Conservation (phyloP, 805 yeast species). For the Yarrowia sp. region DNA sequence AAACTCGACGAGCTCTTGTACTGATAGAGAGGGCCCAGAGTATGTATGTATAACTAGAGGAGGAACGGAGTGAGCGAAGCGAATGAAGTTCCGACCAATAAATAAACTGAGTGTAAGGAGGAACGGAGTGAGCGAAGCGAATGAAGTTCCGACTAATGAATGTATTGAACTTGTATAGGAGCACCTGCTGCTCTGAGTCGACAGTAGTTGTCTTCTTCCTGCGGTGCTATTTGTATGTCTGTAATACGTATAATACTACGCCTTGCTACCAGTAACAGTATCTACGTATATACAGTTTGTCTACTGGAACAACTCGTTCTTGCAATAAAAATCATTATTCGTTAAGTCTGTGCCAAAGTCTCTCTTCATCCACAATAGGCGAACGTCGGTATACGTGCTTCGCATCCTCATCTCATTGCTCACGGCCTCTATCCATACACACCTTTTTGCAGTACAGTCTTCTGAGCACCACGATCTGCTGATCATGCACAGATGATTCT, state of each 20-base stretch:
- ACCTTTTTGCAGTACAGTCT: slow-evolving; percentile 29
- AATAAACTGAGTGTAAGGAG: not conserved
- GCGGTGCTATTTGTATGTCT: too few species aligned
- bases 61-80: not conserved
- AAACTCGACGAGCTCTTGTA: slow-evolving; percentile 35
- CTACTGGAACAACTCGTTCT: too few species aligned
- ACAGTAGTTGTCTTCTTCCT: too few species aligned
- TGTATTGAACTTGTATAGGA: not conserved
- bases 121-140: not conserved
- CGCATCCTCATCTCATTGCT: too few species aligned
- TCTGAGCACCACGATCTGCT: slow-evolving; percentile 29
- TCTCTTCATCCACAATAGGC: too few species aligned
- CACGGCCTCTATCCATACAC: not conserved
- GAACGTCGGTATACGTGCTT: too few species aligned
- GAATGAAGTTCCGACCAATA: not conserved
- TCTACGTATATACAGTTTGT: too few species aligned
- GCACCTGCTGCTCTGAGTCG: too few species aligned
- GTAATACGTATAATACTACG: too few species aligned
- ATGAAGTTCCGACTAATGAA: not conserved
- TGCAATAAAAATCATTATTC: too few species aligned
- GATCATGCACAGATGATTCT: not conserved
- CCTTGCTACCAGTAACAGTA: too few species aligned
- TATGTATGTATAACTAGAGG: not conserved
- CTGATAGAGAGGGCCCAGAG: not conserved
- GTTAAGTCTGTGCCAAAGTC: too few species aligned